These are phyloP conservation scores for Oidium heveae DNA, from an alignment of 2,329 filamentous ascomycete species.

Conservation along the genomic window DNA sequence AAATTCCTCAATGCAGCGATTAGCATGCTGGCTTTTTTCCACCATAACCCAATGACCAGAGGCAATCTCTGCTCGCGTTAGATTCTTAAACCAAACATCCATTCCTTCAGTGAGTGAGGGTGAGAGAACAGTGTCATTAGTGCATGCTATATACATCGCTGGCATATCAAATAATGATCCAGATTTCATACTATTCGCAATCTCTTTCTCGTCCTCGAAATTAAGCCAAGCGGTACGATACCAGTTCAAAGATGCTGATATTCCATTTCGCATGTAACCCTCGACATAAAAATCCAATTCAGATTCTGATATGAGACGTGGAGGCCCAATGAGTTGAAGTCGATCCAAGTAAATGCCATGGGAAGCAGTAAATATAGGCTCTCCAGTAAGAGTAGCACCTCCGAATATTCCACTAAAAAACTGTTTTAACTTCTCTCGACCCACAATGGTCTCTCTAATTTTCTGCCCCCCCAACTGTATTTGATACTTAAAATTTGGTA, in stretches of 20 bases:
- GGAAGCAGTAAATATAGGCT: conserved; percentile 29
- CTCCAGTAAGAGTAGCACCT: conserved; percentile 28
- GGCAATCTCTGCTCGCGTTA: conserved; percentile 41
- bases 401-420: conserved; percentile 53
- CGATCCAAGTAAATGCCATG: conserved; percentile 39
- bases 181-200: conserved; percentile 30
- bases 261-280: conserved; percentile 43
- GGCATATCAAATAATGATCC: conserved; percentile 25
- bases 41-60: conserved; percentile 64
- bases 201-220: conserved; percentile 43
- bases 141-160: conserved; percentile 49
- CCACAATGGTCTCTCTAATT: conserved; percentile 31
- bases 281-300: conserved; percentile 56
- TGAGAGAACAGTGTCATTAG: conserved; percentile 45
- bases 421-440: conserved; percentile 35
- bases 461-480: conserved; percentile 48
- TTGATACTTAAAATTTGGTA: conserved; percentile 64
- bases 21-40: conserved; percentile 46
- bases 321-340: conserved; percentile 28
- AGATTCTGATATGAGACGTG: conserved; percentile 35
- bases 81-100: conserved; percentile 33
- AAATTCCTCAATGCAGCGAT: conserved; percentile 25
- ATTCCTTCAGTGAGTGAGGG: conserved; percentile 47
- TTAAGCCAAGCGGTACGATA: conserved; percentile 56
- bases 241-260: conserved; percentile 69